These are phyloP conservation scores for Neurospora terricola DNA, from an alignment of 495 filamentous ascomycete genomes.

Conservation along the genomic window DNA sequence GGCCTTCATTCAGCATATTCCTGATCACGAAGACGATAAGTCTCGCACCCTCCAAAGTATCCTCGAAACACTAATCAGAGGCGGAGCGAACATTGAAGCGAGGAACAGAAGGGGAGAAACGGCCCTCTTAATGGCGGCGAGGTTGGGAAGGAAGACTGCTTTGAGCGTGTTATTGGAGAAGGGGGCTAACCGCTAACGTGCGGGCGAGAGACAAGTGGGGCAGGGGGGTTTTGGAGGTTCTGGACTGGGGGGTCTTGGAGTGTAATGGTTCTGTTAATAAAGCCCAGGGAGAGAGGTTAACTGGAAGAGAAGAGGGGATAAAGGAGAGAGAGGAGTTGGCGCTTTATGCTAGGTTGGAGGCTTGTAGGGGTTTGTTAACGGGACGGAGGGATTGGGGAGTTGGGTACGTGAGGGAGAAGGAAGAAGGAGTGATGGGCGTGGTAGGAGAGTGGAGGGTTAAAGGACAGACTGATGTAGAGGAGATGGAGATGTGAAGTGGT, in stretches of 20 bases:
- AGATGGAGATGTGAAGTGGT: neutral
- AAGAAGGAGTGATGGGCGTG: constrained; percentile 3
- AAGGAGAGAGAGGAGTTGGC: constrained; percentile 10
- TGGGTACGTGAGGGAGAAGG: constrained; percentile 3
- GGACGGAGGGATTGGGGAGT: constrained; percentile 20
- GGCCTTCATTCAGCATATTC: constrained; percentile 33
- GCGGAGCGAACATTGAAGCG: constrained; percentile 26
- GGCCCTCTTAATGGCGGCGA: constrained; percentile 33
- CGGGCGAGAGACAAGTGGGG: constrained; percentile 30
- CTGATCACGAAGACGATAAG: constrained; percentile 33
- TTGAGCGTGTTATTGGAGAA: constrained; percentile 30
- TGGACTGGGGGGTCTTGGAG: constrained; percentile 16
- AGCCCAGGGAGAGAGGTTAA: neutral
- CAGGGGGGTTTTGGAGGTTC: constrained; percentile 25
- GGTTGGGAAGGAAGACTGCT: constrained; percentile 34
- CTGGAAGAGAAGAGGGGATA: neutral
- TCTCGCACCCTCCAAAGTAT: constrained; percentile 21
- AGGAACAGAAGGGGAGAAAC: constrained; percentile 39
- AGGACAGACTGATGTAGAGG: neutral
- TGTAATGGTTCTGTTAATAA: neutral
- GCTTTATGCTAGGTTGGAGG: constrained; percentile 21
- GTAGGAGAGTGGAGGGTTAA: constrained; percentile 10
- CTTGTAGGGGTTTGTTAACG: constrained; percentile 21
- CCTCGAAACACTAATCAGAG: constrained; percentile 21
- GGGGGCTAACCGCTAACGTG: constrained; percentile 34